phyloP scores from a whole-genome alignment of 2,329 filamentous ascomycete genomes.

The Macrophomina pseudophaseolina region DNA sequence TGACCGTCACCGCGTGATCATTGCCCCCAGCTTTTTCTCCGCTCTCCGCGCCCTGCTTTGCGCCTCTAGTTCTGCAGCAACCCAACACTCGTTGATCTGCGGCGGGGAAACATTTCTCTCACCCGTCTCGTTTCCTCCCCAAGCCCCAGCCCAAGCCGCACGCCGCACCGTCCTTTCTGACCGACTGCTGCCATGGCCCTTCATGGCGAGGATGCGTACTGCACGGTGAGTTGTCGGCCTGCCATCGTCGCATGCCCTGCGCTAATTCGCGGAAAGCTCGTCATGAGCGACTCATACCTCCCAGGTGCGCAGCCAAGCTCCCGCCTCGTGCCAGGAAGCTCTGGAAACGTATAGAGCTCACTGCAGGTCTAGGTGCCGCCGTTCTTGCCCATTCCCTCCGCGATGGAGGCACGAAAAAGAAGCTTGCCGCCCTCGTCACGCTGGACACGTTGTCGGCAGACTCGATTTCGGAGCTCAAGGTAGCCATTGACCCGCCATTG shows the following conservation, averaged over 20 bases:
- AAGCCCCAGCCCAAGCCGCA: background rate
- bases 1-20: conserved; percentile 25
- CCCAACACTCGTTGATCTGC: conserved; percentile 20
- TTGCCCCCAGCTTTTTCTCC: conserved; percentile 27
- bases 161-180: conserved; percentile 13
- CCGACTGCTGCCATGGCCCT: conserved; percentile 39
- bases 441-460: conserved; percentile 76
- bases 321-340: conserved; percentile 14
- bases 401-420: conserved; percentile 85
- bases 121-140: conserved; percentile 7
- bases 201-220: conserved; percentile 65
- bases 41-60: conserved; percentile 19
- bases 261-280: conserved; percentile 66
- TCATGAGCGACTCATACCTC: conserved; percentile 89
- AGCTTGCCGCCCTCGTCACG: conserved; percentile 83
- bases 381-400: conserved; percentile 93
- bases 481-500: conserved; percentile 38
- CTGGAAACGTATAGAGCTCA: conserved; percentile 10
- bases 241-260: background rate
- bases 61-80: conserved; percentile 16
- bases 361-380: conserved; percentile 70
- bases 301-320: conserved; percentile 65
- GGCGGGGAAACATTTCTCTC: conserved; percentile 25
- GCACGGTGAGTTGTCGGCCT: conserved; percentile 53
- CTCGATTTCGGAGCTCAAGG: conserved; percentile 79